Percentiles rank a stretch among this genome's conserved stretches.
These are phyloP conservation scores for Castanea sativa DNA, from an alignment of 306 rosid genomes.

Conservation along the genomic window DNA sequence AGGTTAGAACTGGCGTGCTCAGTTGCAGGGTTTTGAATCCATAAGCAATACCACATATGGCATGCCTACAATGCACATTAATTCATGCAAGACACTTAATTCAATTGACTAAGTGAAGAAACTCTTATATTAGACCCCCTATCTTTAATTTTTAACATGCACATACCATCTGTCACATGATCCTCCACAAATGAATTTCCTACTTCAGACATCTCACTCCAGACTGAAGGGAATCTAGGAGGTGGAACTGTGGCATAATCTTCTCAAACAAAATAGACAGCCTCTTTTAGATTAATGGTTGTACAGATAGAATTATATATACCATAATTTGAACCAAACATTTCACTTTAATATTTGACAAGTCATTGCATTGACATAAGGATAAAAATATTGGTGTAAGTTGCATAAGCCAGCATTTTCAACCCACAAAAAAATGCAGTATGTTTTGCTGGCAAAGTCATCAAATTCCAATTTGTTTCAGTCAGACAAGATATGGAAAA, in stretches of 20 bases:
- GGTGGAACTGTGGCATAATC: conserved; percentile 48
- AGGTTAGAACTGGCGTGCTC: conserved; percentile 12
- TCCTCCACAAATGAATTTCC: conserved; percentile 53
- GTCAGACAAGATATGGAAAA: not conserved
- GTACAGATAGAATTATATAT: not conserved
- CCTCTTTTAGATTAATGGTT: conserved; percentile 3
- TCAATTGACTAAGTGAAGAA: not conserved
- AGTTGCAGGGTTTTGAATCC: conserved; percentile 7
- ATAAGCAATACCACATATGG: conserved; percentile 9
- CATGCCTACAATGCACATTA: not conserved
- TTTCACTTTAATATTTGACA: not conserved
- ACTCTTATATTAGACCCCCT: not conserved
- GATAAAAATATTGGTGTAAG: not conserved
- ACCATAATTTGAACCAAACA: not conserved
- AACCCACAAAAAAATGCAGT: not conserved
- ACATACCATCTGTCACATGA: conserved; percentile 58
- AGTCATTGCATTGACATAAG: not conserved
- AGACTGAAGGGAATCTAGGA: conserved; percentile 53
- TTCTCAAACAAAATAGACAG: conserved; percentile 39
- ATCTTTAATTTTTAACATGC: not conserved
- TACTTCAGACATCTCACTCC: conserved; percentile 34
- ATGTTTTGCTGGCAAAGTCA: not conserved
- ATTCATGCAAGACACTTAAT: not conserved
- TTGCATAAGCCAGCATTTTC: not conserved
- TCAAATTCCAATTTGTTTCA: not conserved